Conservation (phyloP, 2,329 filamentous ascomycete genomes). For the Penicillium digitatum region DNA sequence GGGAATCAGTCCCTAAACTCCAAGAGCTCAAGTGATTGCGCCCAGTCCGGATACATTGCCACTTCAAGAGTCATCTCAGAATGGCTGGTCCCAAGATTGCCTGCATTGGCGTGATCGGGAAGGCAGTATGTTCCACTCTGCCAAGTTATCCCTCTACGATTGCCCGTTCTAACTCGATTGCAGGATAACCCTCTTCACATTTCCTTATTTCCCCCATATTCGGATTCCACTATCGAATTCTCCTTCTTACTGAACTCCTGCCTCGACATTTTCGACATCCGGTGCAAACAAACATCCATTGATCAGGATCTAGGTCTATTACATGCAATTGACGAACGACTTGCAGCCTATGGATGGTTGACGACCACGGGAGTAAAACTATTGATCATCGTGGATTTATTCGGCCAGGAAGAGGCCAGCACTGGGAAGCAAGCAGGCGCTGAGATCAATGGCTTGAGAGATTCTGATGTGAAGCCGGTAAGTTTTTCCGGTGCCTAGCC, state of each 20-base stretch:
- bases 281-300: slow-evolving; percentile 65
- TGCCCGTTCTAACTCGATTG: slow-evolving; percentile 7
- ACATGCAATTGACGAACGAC: slow-evolving; percentile 86
- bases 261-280: slow-evolving; percentile 89
- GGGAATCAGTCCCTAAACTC: background rate
- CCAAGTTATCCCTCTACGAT: background rate
- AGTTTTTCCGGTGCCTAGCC: slow-evolving; percentile 27
- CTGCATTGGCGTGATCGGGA: slow-evolving; percentile 89
- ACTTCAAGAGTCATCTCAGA: background rate
- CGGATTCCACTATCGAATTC: slow-evolving; percentile 68
- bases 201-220: slow-evolving; percentile 76
- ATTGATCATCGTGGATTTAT: slow-evolving; percentile 85
- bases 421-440: slow-evolving; percentile 31
- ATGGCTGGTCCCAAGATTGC: slow-evolving; percentile 71
- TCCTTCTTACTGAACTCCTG: slow-evolving; percentile 85
- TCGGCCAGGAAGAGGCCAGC: slow-evolving; percentile 57
- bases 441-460: slow-evolving; percentile 64
- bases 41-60: background rate
- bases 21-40: background rate
- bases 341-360: slow-evolving; percentile 92
- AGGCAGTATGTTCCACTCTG: slow-evolving; percentile 62
- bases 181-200: slow-evolving; percentile 97
- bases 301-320: slow-evolving; percentile 87
- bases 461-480: slow-evolving; percentile 82
- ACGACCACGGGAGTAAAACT: slow-evolving; percentile 94